A percentile compares a stretch with the other conserved stretches of the same genome.
These are phyloP conservation scores for Chlorella ohadii DNA, from an alignment of 139 green algal genomes.

Conservation along the genomic window DNA sequence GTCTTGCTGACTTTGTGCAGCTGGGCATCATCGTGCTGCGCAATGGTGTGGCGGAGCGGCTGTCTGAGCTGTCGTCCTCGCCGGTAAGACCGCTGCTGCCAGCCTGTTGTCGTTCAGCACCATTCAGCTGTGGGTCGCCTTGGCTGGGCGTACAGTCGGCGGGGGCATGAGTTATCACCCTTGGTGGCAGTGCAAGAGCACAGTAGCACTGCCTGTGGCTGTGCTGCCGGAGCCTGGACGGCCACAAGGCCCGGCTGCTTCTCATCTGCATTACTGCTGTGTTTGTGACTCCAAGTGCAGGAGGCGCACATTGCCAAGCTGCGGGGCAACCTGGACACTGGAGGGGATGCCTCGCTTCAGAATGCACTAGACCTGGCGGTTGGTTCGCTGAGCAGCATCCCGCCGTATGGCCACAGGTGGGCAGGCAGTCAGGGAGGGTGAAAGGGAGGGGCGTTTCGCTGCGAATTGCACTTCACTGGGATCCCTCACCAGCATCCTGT, in stretches of 20 bases:
- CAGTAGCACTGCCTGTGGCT: too few species aligned
- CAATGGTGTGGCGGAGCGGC: conserved; percentile 79
- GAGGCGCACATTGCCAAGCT: conserved; percentile 69
- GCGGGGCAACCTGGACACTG: conserved; percentile 50
- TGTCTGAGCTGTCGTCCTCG: conserved; percentile 79
- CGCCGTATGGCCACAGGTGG: conserved; percentile 84
- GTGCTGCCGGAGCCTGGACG: too few species aligned
- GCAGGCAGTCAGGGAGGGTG: neutral
- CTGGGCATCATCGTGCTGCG: conserved; percentile 87
- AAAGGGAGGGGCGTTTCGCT: too few species aligned
- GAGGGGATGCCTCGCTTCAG: conserved; percentile 82
- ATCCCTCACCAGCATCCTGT: too few species aligned
- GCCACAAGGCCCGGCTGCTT: too few species aligned
- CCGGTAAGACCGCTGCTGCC: conserved; percentile 48
- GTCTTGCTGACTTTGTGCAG: conserved; percentile 57
- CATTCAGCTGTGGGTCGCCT: too few species aligned
- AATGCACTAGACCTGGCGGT: conserved; percentile 85
- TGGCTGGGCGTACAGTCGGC: too few species aligned
- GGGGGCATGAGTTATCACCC: too few species aligned
- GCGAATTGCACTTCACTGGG: too few species aligned
- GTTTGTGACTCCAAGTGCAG: conserved; percentile 1
- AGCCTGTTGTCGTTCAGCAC: too few species aligned
- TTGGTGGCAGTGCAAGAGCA: too few species aligned
- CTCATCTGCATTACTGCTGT: too few species aligned
- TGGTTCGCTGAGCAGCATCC: conserved; percentile 68